These are phyloP conservation scores for Mesotaenium endlicherianum DNA, from an alignment of 139 green algal species.

Conservation along the genomic window DNA sequence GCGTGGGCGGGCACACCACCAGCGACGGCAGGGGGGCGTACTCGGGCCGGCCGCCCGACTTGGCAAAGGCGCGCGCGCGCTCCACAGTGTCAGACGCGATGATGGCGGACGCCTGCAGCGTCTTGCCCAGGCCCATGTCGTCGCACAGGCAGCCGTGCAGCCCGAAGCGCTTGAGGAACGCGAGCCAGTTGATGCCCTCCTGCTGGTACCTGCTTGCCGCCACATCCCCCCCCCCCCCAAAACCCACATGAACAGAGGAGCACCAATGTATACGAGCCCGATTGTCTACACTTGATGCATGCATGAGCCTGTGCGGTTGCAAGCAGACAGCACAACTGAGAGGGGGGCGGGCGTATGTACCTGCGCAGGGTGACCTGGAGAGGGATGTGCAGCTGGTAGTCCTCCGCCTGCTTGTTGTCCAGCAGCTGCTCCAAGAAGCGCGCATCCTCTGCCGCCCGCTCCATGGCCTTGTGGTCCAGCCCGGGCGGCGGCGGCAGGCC, in stretches of 20 bases:
- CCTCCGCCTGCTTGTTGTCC: constrained; percentile 73
- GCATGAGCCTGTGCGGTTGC: too few relatives aligned
- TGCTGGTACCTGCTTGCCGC: constrained; percentile 78
- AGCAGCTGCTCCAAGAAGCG: constrained; percentile 86
- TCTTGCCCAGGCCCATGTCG: constrained; percentile 89
- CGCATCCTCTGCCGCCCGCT: constrained; percentile 60
- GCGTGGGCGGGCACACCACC: constrained; percentile 89
- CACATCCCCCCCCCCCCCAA: too few relatives aligned
- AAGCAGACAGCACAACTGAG: too few relatives aligned
- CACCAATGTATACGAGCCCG: too few relatives aligned
- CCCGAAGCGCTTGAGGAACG: constrained; percentile 88
- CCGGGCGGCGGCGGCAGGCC: constrained; percentile 59
- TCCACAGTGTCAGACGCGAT: constrained; percentile 61
- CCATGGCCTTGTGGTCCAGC: constrained; percentile 62
- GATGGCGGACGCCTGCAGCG: constrained; percentile 67
- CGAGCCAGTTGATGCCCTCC: constrained; percentile 96
- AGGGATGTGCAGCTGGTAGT: constrained; percentile 68
- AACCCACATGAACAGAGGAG: too few relatives aligned
- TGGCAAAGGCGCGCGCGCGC: neutral
- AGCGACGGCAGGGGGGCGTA: constrained; percentile 63
- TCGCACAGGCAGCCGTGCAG: constrained; percentile 94
- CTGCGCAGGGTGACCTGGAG: constrained; percentile 53
- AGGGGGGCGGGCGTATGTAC: neutral
- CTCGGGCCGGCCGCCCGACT: neutral
- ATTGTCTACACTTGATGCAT: too few relatives aligned